Evolutionary conservation across 116 monocot genomes (phyloP).

Genomic region (Posidonia oceanica): DNA sequence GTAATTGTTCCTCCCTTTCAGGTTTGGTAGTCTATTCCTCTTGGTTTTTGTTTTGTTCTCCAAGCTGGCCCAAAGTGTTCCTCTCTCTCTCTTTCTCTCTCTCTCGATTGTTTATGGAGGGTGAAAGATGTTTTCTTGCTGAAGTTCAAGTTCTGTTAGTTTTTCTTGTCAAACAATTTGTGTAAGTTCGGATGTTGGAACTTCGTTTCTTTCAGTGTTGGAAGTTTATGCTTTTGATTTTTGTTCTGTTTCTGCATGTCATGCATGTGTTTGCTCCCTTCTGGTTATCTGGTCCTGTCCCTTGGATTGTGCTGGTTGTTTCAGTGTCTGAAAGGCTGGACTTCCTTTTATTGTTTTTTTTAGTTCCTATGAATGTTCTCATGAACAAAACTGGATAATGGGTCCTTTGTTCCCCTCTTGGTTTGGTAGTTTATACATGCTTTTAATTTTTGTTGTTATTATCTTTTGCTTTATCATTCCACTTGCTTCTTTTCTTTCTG

Average conservation of each 20-base stretch:
- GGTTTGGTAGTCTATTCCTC: background rate
- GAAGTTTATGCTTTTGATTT: background rate
- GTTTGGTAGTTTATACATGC: too few species aligned
- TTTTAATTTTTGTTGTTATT: too few species aligned
- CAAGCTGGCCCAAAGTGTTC: too few species aligned
- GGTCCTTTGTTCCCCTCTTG: too few species aligned
- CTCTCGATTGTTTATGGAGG: background rate
- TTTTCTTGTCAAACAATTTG: background rate
- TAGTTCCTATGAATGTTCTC: background rate
- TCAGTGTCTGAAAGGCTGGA: background rate
- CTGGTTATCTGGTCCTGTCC: too few species aligned
- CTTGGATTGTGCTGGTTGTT: background rate
- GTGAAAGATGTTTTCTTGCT: background rate
- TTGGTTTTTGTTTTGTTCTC: background rate
- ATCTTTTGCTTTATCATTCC: too few species aligned
- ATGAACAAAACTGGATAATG: too few species aligned
- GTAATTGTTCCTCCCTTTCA: background rate
- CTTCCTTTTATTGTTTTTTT: background rate
- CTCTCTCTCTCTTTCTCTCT: background rate
- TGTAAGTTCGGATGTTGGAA: too few species aligned
- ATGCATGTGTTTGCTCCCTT: too few species aligned
- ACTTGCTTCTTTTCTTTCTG: too few species aligned
- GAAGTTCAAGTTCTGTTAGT: too few species aligned
- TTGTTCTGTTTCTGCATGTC: background rate
- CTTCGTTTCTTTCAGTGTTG: background rate